Base-by-base conservation (phyloP, 1,139 yeast species). In the Debaryomyces udenii region DNA sequence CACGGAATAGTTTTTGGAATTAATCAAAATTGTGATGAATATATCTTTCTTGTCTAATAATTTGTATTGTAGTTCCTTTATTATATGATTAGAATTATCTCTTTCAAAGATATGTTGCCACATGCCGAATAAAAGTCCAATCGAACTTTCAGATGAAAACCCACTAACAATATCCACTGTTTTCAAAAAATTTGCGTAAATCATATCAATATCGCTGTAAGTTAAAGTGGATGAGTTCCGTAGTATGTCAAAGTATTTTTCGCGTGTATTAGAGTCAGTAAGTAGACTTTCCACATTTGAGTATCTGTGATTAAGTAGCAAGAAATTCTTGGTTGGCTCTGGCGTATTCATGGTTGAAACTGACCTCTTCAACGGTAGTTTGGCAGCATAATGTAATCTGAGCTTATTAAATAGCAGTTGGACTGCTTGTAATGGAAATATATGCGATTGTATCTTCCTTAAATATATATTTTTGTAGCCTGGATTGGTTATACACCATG, bases 21-120 rank as follows among this genome's bases (percentile, higher is more conserved):
- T 57, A 18, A 64, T 57, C 27, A 61, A 41, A 11, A 54, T 42
- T 37, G 61, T 56, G 3, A 54, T 48, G 28, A 65, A 48, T 2
- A 44, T 45, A 24, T 52, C 53, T 39, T 56, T 51, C 22, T 50
- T 47, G 3, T 35, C n/a, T n/a, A 59, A 35, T 5, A 63, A 33
- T 15, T 38, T 32, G 2, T 42, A n/a, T 35, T 60, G 62, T 6
- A 62, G 43, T 0, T 36, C 22, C 5, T 35, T 29, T 13, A 46
- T 29, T n/a, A 35, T 31, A 3, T 11, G 14, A 22, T 24, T 32
- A n/a, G 27, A 28, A 16, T 32, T n/a, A 15, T 43, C 44, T 13
- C 37, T 44, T 13, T 29, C 34, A 29, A 50, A 49, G 3, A 50
- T 44, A 7, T 39, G 34, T 10, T 39, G 39, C 67, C 68, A 62